Evolutionary conservation across 352 stramenopile species (phyloP).

Genomic region (Saprolegnia diclina): DNA sequence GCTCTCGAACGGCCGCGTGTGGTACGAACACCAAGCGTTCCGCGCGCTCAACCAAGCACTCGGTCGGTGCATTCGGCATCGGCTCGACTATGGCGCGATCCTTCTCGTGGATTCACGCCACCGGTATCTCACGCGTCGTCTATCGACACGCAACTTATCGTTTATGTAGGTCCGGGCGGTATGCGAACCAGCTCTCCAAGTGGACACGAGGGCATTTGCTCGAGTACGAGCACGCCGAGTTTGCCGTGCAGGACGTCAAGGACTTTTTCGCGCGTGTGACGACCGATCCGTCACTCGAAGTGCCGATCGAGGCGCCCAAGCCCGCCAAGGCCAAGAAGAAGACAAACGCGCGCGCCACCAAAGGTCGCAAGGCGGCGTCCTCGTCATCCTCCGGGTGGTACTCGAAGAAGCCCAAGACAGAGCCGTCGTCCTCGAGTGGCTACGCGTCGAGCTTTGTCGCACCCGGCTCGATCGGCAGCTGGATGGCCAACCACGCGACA

Average conservation of each 20-base stretch:
- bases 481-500: not conserved
- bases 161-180: not conserved
- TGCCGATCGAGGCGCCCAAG: conserved; percentile 1
- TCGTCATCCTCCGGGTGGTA: not conserved
- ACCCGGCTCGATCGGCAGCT: not conserved
- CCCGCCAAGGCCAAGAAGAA: not conserved
- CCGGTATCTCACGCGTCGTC: conserved; percentile 31
- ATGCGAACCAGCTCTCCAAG: conserved; percentile 20
- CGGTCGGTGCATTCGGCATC: conserved; percentile 97
- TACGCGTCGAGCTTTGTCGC: not conserved
- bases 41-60: conserved; percentile 99
- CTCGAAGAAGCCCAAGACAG: conserved; percentile 22
- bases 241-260: not conserved
- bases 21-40: conserved; percentile 97
- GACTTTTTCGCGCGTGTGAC: conserved; percentile 17
- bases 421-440: conserved; percentile 1
- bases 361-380: not conserved
- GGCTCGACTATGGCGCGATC: conserved; percentile 95
- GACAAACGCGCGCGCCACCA: not conserved
- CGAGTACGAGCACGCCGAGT: conserved; percentile 10
- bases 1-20: conserved; percentile 72
- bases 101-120: conserved; percentile 92
- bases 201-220: conserved; percentile 20
- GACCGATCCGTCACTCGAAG: not conserved
- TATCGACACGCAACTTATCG: not conserved